phyloP scores from a whole-genome alignment of 306 rosid genomes.

The Acmispon strigosus region DNA sequence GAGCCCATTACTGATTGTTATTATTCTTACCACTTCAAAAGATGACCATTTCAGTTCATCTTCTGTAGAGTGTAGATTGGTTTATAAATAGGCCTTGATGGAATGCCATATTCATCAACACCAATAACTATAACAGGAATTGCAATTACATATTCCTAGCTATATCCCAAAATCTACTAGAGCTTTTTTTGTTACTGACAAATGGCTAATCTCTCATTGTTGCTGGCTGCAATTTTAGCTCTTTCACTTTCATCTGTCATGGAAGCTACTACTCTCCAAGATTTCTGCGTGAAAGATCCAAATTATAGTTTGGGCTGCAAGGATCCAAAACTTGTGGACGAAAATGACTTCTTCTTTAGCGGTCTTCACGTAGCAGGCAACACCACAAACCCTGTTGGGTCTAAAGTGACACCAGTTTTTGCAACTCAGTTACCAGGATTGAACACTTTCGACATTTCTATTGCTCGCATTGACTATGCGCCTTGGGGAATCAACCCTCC shows the following conservation, averaged over 20 bases:
- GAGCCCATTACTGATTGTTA: background rate
- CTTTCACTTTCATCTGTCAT: slow-evolving; percentile 19
- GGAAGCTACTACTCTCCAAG: slow-evolving; percentile 23
- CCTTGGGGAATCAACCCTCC: slow-evolving; percentile 41
- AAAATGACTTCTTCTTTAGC: slow-evolving; percentile 23
- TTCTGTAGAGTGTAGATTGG: background rate
- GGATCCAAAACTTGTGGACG: slow-evolving; percentile 28
- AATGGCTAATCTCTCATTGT: slow-evolving; percentile 28
- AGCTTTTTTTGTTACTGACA: background rate
- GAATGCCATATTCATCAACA: slow-evolving; percentile 6
- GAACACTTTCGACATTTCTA: slow-evolving; percentile 22
- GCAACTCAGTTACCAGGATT: slow-evolving; percentile 31
- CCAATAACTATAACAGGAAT: background rate
- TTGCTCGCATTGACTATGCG: slow-evolving; percentile 31
- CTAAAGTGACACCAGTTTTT: slow-evolving; percentile 26
- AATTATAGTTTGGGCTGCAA: slow-evolving; percentile 28
- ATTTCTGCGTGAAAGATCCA: slow-evolving; percentile 39
- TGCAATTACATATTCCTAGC: background rate
- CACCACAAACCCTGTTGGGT: slow-evolving; percentile 24
- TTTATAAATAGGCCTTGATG: slow-evolving; percentile 12
- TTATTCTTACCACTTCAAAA: slow-evolving; percentile 4
- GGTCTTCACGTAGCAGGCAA: slow-evolving; percentile 36
- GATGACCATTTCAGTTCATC: slow-evolving; percentile 16
- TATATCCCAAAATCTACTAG: background rate
- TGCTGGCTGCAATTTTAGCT: slow-evolving; percentile 13